A percentile compares a stretch with the other conserved stretches of the same genome.
Conservation (phyloP, 495 filamentous ascomycete species). For the Penicillium salamii region DNA sequence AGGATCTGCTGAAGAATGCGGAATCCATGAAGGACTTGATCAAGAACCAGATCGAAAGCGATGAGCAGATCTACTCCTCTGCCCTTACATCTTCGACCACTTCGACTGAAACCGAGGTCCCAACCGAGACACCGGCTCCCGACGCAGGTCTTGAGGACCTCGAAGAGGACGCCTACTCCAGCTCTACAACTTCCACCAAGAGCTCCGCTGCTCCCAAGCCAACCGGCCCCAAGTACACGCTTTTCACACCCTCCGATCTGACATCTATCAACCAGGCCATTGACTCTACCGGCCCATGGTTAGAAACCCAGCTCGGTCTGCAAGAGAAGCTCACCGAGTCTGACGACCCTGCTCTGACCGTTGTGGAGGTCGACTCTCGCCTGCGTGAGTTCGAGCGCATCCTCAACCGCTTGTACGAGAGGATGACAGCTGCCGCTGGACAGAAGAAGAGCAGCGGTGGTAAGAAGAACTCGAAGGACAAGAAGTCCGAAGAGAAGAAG, state of each 20-base stretch:
- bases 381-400: conserved; percentile 64
- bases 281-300: conserved; percentile 54
- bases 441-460: conserved; percentile 50
- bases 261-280: conserved; percentile 36
- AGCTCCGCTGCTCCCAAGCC: conserved; percentile 30
- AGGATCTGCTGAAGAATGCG: conserved; percentile 56
- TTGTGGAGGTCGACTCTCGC: conserved; percentile 59
- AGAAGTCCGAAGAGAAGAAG: conserved; percentile 44
- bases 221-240: conserved; percentile 38
- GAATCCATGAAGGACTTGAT: conserved; percentile 47
- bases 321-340: conserved; percentile 66
- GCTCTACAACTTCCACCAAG: conserved; percentile 29
- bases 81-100: conserved; percentile 26
- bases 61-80: conserved; percentile 41
- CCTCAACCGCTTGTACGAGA: conserved; percentile 66
- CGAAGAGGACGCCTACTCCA: conserved; percentile 42
- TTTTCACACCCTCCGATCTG: conserved; percentile 55
- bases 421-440: conserved; percentile 43
- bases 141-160: conserved; percentile 32
- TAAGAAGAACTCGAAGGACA: conserved; percentile 44
- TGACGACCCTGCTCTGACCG: conserved; percentile 67
- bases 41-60: conserved; percentile 39
- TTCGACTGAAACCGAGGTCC: conserved; percentile 19
- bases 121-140: conserved; percentile 25
- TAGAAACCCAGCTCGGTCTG: conserved; percentile 59